Evolutionary conservation across 345 rosid species (phyloP).

Genomic region (Balakata baccata): DNA sequence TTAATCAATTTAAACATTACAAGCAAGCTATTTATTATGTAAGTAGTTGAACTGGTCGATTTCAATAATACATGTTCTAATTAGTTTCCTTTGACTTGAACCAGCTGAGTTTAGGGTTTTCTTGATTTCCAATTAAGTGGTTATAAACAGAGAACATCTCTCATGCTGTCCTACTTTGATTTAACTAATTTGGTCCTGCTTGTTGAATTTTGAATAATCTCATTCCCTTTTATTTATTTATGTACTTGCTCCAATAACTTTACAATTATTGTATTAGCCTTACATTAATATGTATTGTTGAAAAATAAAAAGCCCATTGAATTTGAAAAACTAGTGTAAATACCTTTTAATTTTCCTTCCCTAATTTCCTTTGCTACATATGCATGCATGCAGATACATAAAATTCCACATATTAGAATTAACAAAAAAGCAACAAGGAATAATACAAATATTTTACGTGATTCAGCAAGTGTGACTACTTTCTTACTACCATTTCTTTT

Average conservation of each 20-base stretch:
- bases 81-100: not conserved
- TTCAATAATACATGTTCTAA: not conserved
- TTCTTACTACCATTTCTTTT: not conserved
- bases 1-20: not conserved
- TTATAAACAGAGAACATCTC: not conserved
- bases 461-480: not conserved
- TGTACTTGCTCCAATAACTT: not conserved
- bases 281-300: no score
- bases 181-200: not conserved
- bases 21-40: not conserved
- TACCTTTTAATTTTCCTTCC: no score
- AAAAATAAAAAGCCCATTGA: no score
- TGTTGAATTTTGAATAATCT: not conserved
- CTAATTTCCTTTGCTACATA: no score
- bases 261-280: not conserved
- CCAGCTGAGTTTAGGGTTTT: not conserved
- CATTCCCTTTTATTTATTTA: not conserved
- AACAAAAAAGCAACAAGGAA: no score
- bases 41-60: not conserved
- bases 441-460: no score
- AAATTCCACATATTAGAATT: no score
- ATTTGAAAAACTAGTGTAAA: no score
- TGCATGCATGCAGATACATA: no score
- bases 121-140: no score
- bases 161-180: not conserved